Percentiles rank a stretch among this genome's conserved stretches.
These are phyloP conservation scores for Coprinellus aureogranulatus DNA, from an alignment of 768 basidiomycete species.

Conservation along the genomic window DNA sequence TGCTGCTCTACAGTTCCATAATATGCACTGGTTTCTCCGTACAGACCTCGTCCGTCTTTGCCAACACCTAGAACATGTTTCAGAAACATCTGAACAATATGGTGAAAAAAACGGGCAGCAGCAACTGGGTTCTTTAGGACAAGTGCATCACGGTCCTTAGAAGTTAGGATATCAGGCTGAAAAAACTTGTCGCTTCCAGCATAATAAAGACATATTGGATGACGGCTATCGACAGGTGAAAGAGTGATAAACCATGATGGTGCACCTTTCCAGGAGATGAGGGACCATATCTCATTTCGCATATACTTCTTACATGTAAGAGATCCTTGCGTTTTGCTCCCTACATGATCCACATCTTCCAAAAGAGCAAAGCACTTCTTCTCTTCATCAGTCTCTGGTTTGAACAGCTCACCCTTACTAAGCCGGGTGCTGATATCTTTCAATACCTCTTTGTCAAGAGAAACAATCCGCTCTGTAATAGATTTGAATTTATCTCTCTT, in stretches of 20 bases:
- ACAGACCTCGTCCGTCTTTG: slow-evolving; percentile 21
- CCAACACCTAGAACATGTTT: slow-evolving; percentile 25
- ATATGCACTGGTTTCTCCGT: slow-evolving; percentile 27
- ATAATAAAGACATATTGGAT: slow-evolving; percentile 35
- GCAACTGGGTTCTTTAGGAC: slow-evolving; percentile 24
- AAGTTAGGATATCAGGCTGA: slow-evolving; percentile 9
- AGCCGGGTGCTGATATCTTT: too few relatives aligned
- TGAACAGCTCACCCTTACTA: neutral
- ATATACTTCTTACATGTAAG: slow-evolving; percentile 24
- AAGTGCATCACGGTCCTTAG: slow-evolving; percentile 6
- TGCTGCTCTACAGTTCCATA: slow-evolving; percentile 43
- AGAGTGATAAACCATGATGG: slow-evolving; percentile 38
- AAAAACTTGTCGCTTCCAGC: slow-evolving; percentile 24
- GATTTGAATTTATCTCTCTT: neutral
- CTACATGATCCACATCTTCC: slow-evolving; percentile 17
- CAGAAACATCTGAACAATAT: slow-evolving; percentile 28
- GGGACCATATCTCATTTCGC: slow-evolving; percentile 18
- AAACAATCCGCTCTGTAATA: neutral
- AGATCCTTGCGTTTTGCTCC: slow-evolving; percentile 20
- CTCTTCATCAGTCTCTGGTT: slow-evolving; percentile 15
- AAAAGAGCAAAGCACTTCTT: slow-evolving; percentile 20
- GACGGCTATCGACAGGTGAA: slow-evolving; percentile 29
- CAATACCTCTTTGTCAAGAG: too few relatives aligned
- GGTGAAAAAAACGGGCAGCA: slow-evolving; percentile 31
- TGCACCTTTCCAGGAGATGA: slow-evolving; percentile 20